Evolutionary conservation across 2,329 filamentous ascomycete species (phyloP).

Genomic region (Paradendryphiella salina): DNA sequence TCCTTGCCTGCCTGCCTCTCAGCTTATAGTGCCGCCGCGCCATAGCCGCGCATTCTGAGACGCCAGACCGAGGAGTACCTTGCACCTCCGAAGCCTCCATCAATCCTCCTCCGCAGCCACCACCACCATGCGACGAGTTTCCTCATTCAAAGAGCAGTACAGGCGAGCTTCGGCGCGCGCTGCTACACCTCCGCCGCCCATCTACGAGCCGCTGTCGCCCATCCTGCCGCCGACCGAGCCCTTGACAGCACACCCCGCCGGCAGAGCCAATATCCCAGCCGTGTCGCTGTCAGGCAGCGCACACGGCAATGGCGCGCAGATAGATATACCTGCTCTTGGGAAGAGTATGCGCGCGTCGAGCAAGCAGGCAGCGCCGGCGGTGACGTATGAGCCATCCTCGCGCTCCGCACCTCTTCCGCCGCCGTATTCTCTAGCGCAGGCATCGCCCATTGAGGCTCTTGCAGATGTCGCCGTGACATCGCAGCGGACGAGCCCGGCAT

Average conservation of each 20-base stretch:
- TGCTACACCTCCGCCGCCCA: constrained; percentile 38
- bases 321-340: neutral
- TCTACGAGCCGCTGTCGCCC: constrained; percentile 45
- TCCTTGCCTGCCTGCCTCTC: constrained; percentile 25
- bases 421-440: constrained; percentile 30
- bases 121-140: constrained; percentile 35
- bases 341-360: constrained; percentile 14
- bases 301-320: constrained; percentile 16
- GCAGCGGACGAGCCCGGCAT: constrained; percentile 45
- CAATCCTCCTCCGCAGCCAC: constrained; percentile 22
- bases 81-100: constrained; percentile 28
- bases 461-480: constrained; percentile 48
- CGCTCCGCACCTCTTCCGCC: constrained; percentile 31
- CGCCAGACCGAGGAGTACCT: constrained; percentile 25
- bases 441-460: constrained; percentile 50
- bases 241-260: constrained; percentile 30
- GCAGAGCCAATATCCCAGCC: constrained; percentile 17
- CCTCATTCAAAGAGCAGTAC: constrained; percentile 43
- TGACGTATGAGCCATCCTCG: constrained; percentile 21
- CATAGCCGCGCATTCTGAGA: constrained; percentile 35
- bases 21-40: constrained; percentile 23
- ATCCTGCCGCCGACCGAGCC: constrained; percentile 28
- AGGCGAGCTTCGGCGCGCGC: constrained; percentile 37
- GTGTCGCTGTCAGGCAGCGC: constrained; percentile 12
- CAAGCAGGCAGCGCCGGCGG: constrained; percentile 16